Conservation (phyloP, 2,329 filamentous ascomycete species). For the Fusarium sp. region DNA sequence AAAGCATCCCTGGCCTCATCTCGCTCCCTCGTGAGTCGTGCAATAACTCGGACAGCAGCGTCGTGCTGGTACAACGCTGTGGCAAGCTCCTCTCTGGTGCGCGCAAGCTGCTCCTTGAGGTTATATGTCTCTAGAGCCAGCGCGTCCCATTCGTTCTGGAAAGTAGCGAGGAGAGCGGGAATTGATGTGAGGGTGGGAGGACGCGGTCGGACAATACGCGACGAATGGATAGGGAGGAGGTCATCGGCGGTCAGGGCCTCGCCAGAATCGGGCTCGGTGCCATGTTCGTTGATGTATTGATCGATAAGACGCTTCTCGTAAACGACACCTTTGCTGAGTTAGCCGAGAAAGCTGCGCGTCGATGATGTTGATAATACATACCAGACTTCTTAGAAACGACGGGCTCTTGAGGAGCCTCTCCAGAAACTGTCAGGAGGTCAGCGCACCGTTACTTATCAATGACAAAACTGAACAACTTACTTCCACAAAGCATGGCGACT, state of each 20-base stretch:
- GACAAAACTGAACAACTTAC: conserved; percentile 42
- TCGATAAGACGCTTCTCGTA: conserved; percentile 97
- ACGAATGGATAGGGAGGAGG: conserved; percentile 84
- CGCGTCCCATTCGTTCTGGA: conserved; percentile 99
- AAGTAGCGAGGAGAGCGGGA: conserved; percentile 89
- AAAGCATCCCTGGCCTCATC: conserved; percentile 92
- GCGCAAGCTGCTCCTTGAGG: conserved; percentile 84
- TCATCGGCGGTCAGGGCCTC: conserved; percentile 86
- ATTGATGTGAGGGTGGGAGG: conserved; percentile 96
- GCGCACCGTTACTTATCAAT: conserved; percentile 8
- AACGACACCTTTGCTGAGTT: conserved; percentile 70
- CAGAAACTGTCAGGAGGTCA: conserved; percentile 73
- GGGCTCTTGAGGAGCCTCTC: conserved; percentile 92
- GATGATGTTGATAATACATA: conserved; percentile 54
- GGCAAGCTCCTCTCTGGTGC: conserved; percentile 91
- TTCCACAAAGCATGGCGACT: conserved; percentile 59
- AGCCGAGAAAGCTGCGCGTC: conserved; percentile 15
- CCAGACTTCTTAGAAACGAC: conserved; percentile 95
- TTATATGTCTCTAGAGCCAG: conserved; percentile 91
- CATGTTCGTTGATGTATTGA: conserved; percentile 91
- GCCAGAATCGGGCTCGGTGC: conserved; percentile 88
- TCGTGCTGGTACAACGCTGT: conserved; percentile 97
- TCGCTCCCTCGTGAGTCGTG: conserved; percentile 85
- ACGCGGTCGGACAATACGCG: conserved; percentile 84
- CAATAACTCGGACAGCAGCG: conserved; percentile 94